Percentiles rank a stretch among this genome's conserved stretches.
These are phyloP conservation scores for Simmondsia chinensis DNA, from an alignment of 148 eudicot species.

Conservation along the genomic window DNA sequence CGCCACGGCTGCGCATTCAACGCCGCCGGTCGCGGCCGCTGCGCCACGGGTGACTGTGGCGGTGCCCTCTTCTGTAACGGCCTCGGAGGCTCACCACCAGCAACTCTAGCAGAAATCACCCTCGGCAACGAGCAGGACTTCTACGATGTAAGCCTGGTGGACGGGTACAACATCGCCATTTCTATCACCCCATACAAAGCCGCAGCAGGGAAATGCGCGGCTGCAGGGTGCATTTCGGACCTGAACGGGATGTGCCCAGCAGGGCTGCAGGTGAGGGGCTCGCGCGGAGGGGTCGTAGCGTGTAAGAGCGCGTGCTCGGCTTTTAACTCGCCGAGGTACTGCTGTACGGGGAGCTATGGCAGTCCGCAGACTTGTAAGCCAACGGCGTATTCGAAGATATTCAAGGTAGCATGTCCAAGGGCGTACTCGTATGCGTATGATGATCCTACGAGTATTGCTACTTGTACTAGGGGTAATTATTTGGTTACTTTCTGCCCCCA, in stretches of 20 bases:
- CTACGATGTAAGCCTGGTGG: slow-evolving; percentile 89
- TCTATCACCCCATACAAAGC: slow-evolving; percentile 58
- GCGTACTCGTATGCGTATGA: slow-evolving; percentile 97
- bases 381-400: slow-evolving; percentile 85
- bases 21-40: slow-evolving; percentile 52
- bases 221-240: slow-evolving; percentile 81
- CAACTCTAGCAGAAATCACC: slow-evolving; percentile 84
- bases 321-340: slow-evolving; percentile 81
- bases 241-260: slow-evolving; percentile 82
- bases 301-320: slow-evolving; percentile 94
- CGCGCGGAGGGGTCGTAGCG: slow-evolving; percentile 60
- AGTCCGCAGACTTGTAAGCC: slow-evolving; percentile 87
- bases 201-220: slow-evolving; percentile 51
- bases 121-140: slow-evolving; percentile 75
- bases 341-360: slow-evolving; percentile 76
- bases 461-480: slow-evolving; percentile 72
- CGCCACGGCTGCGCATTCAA: slow-evolving; percentile 79
- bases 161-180: slow-evolving; percentile 84
- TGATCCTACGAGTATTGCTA: slow-evolving; percentile 91
- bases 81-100: slow-evolving; percentile 86
- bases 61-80: slow-evolving; percentile 74
- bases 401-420: slow-evolving; percentile 83
- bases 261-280: slow-evolving; percentile 65
- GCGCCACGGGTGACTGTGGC: slow-evolving; percentile 96
- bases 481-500: slow-evolving; percentile 84